phyloP scores from a whole-genome alignment of 352 stramenopile genomes.

The Globisporangium acanthophoron region DNA sequence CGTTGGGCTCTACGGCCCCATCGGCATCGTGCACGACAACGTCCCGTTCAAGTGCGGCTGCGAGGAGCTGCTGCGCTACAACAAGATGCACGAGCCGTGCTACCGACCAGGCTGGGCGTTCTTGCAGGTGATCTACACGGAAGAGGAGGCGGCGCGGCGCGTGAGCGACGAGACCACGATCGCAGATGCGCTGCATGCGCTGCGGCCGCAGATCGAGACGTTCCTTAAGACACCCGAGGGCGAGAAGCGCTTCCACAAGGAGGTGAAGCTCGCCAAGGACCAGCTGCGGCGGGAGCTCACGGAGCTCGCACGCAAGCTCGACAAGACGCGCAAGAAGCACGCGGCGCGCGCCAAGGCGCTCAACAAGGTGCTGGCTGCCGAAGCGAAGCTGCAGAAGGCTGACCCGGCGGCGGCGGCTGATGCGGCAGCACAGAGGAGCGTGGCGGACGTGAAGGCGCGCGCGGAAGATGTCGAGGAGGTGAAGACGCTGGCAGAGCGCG shows the following conservation, averaged over 20 bases:
- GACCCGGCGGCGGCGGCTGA: not conserved
- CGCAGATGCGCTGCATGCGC: slow-evolving; percentile 30
- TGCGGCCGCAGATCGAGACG: slow-evolving; percentile 49
- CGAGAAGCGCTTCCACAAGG: slow-evolving; percentile 58
- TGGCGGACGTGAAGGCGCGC: slow-evolving; percentile 30
- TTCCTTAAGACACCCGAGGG: slow-evolving; percentile 55
- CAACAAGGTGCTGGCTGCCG: slow-evolving; percentile 15
- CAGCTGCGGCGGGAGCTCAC: slow-evolving; percentile 20
- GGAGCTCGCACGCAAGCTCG: slow-evolving; percentile 34
- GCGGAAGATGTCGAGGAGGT: slow-evolving; percentile 31
- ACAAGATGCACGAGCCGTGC: slow-evolving; percentile 69
- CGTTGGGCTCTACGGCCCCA: slow-evolving; percentile 49
- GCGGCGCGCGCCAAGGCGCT: slow-evolving; percentile 17
- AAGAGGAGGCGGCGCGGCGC: slow-evolving; percentile 45
- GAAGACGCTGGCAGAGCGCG: slow-evolving; percentile 28
- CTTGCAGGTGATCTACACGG: slow-evolving; percentile 50
- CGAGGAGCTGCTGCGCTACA: slow-evolving; percentile 51
- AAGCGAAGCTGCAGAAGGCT: slow-evolving; percentile 18
- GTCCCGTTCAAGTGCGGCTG: slow-evolving; percentile 75
- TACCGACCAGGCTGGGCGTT: slow-evolving; percentile 55
- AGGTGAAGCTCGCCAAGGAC: slow-evolving; percentile 25
- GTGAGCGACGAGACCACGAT: slow-evolving; percentile 43
- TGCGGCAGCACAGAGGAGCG: slow-evolving; percentile 14
- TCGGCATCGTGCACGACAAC: slow-evolving; percentile 49
- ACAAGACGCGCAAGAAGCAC: slow-evolving; percentile 20